Conservation (phyloP, 345 rosid genomes). For the Brassica juncea region DNA sequence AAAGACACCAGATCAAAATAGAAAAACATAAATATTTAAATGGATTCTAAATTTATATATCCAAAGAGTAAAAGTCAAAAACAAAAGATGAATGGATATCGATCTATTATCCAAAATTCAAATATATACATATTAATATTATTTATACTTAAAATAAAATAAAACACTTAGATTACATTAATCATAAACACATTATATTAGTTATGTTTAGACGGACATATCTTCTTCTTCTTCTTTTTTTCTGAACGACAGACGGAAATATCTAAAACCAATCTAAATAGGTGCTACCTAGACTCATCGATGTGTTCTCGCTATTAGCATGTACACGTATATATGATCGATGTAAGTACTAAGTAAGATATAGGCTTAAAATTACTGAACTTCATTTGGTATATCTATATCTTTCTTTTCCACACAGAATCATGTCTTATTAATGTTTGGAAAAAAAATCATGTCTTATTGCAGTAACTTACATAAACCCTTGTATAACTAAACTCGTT, state of each 20-base stretch:
- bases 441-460: not conserved
- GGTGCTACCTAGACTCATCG: not conserved
- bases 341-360: too few relatives aligned
- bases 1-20: not conserved
- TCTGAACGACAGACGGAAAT: not conserved
- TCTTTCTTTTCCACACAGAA: not conserved
- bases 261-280: not conserved
- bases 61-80: not conserved
- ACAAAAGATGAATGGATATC: not conserved
- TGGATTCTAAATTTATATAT: not conserved
- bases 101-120: not conserved
- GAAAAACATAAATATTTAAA: not conserved
- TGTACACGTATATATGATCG: not conserved
- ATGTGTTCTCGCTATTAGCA: not conserved
- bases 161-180: too few relatives aligned
- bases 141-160: too few relatives aligned
- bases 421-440: too few relatives aligned
- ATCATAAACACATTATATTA: not conserved
- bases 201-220: not conserved
- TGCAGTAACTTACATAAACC: not conserved
- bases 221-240: too few relatives aligned
- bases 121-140: too few relatives aligned
- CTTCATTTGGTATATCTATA: not conserved
- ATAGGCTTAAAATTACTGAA: not conserved
- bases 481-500: not conserved